Conservation (phyloP, 352 stramenopile species). For the Globisporangium splendens region DNA sequence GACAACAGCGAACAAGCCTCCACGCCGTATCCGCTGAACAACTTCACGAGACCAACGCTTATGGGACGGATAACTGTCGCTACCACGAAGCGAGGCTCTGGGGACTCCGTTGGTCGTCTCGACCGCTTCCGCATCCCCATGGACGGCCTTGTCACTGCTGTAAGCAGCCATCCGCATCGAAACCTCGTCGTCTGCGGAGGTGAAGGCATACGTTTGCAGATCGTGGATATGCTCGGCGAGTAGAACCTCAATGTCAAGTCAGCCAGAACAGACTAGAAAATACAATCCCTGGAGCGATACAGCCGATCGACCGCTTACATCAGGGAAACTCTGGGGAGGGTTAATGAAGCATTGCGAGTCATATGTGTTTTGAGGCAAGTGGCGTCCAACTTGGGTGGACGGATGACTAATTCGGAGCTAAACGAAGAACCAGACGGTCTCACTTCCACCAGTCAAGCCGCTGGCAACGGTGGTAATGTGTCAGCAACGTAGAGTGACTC, state of each 20-base stretch:
- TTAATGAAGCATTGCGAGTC: no score
- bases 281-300: not conserved
- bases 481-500: no score
- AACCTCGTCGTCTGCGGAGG: constrained; percentile 45
- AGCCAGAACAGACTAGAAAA: not conserved
- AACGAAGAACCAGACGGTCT: no score
- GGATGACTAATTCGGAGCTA: no score
- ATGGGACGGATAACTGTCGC: not conserved
- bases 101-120: constrained; percentile 23
- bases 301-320: not conserved
- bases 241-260: not conserved
- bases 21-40: not conserved
- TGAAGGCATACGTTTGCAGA: constrained; percentile 33
- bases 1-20: not conserved
- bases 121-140: constrained; percentile 54
- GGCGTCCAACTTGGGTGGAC: no score
- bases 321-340: no score
- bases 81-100: not conserved
- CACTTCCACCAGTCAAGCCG: no score
- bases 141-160: constrained; percentile 37
- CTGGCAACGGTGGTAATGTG: no score
- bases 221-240: constrained; percentile 16
- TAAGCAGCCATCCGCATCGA: constrained; percentile 38
- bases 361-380: no score
- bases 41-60: not conserved